Evolutionary conservation across 176 grass and related monocot genomes (phyloP).

Genomic region (Musa schizocarpa): DNA sequence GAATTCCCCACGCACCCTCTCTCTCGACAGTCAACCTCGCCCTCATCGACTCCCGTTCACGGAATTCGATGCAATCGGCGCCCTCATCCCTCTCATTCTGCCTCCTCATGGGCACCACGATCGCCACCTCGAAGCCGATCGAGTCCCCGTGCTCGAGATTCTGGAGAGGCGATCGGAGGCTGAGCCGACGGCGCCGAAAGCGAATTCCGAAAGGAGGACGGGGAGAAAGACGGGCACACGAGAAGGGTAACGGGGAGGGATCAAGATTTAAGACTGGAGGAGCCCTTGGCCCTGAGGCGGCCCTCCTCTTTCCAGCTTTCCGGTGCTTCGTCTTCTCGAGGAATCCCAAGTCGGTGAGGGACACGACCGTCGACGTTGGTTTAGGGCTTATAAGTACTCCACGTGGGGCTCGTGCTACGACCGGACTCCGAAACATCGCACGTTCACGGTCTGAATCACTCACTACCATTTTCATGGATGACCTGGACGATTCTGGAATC

Average conservation of each 20-base stretch:
- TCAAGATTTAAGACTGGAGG: neutral
- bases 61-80: constrained; percentile 49
- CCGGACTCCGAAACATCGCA: too few species aligned
- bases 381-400: too few species aligned
- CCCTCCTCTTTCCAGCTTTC: too few species aligned
- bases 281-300: too few species aligned
- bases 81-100: neutral
- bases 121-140: constrained; percentile 58
- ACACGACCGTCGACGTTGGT: too few species aligned
- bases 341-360: too few species aligned
- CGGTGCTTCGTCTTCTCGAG: too few species aligned
- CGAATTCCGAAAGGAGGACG: neutral
- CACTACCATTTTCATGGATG: too few species aligned
- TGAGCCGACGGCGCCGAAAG: neutral
- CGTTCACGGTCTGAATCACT: too few species aligned
- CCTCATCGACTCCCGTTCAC: constrained; percentile 46
- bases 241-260: neutral
- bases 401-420: too few species aligned
- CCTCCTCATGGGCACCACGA: constrained; percentile 61
- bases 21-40: constrained; percentile 65
- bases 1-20: constrained; percentile 44
- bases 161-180: neutral
- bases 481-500: too few species aligned
- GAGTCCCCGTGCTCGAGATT: constrained; percentile 28
- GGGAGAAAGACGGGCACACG: neutral